Conservation (phyloP, 352 stramenopile genomes). For the Synura sp. region DNA sequence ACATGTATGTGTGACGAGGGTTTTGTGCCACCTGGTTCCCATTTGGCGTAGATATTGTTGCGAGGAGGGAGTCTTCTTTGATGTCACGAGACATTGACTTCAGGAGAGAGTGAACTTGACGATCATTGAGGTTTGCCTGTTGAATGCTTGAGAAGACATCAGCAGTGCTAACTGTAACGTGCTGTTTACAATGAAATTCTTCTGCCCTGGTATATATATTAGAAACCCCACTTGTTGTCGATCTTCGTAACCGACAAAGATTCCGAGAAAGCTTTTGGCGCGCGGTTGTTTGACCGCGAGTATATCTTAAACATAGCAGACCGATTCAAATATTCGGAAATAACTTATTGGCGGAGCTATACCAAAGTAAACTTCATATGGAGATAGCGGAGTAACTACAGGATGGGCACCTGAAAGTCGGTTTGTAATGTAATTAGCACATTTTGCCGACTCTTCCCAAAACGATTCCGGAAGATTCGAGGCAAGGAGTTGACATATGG, state of each 20-base stretch:
- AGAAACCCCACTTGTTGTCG: too few species aligned
- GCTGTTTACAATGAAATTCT: constrained; percentile 4
- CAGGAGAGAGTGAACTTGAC: constrained; percentile 11
- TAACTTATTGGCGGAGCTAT: constrained; percentile 15
- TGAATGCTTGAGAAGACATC: constrained; percentile 24
- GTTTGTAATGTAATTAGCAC: constrained; percentile 28
- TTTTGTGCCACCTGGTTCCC: constrained; percentile 13
- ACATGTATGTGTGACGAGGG: too few species aligned
- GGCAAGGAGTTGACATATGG: constrained; percentile 21
- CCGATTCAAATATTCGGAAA: constrained; percentile 13
- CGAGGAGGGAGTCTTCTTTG: background rate
- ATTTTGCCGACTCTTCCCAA: constrained; percentile 23
- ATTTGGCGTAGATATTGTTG: constrained; percentile 1
- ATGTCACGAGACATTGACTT: constrained; percentile 26
- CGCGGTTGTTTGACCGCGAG: constrained; percentile 10
- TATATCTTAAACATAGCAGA: constrained; percentile 21
- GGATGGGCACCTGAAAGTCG: constrained; percentile 6
- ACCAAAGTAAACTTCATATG: constrained; percentile 22
- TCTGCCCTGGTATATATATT: constrained; percentile 17
- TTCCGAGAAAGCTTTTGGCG: constrained; percentile 23
- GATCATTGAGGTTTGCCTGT: constrained; percentile 14
- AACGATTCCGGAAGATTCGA: constrained; percentile 23
- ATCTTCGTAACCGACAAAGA: constrained; percentile 22
- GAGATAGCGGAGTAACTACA: constrained; percentile 22
- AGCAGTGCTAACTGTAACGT: constrained; percentile 13